phyloP scores from a whole-genome alignment of 805 yeast genomes.

The Spathaspora girioi region DNA sequence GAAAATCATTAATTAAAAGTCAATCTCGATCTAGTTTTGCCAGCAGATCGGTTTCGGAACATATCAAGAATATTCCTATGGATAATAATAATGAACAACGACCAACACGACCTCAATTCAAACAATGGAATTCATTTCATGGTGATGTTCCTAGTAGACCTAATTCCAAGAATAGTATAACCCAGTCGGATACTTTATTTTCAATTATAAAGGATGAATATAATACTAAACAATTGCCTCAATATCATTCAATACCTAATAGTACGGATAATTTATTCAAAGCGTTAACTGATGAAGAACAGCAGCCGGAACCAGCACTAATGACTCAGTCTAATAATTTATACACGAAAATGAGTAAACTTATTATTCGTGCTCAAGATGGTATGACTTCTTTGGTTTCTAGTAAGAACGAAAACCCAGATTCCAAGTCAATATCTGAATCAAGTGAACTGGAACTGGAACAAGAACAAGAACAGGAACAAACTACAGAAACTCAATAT shows the following conservation, averaged over 20 bases:
- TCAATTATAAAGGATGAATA: constrained; percentile 24
- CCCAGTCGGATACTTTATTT: background rate
- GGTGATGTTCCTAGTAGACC: background rate
- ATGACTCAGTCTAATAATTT: background rate
- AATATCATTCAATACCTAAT: constrained; percentile 11
- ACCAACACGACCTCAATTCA: background rate
- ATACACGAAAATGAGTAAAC: constrained; percentile 13
- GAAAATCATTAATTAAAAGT: background rate
- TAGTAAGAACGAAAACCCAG: background rate
- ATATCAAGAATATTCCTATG: background rate
- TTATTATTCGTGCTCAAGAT: constrained; percentile 13
- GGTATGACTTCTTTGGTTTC: constrained; percentile 11
- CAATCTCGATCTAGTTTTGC: background rate
- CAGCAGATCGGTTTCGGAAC: background rate
- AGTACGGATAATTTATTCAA: constrained; percentile 19
- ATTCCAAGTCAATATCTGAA: background rate
- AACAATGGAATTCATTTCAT: constrained; percentile 1
- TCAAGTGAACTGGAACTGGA: constrained; percentile 9
- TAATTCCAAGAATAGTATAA: too few relatives aligned
- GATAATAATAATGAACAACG: too few relatives aligned
- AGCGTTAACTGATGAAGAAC: constrained; percentile 2
- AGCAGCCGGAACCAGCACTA: background rate
- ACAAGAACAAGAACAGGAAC: background rate
- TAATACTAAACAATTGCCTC: constrained; percentile 12
- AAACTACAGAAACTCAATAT: constrained; percentile 3